Evolutionary conservation across 2,329 filamentous ascomycete species (phyloP).

Genomic region (Acephala macrosclerotiorum): DNA sequence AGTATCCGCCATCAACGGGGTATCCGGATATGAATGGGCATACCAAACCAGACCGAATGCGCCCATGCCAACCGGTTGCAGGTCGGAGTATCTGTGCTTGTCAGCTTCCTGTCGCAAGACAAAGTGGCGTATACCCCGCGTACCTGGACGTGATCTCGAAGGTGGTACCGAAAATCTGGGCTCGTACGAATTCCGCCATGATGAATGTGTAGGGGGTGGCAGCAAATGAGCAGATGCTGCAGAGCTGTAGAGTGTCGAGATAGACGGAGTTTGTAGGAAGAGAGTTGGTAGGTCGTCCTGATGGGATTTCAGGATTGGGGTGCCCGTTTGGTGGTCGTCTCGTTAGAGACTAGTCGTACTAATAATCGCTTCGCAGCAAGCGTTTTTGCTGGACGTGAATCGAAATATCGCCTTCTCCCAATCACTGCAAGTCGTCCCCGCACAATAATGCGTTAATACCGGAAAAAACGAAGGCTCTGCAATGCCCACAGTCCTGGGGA

Average conservation of each 20-base stretch:
- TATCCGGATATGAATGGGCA: constrained; percentile 40
- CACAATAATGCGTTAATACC: neutral
- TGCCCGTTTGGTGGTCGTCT: constrained; percentile 10
- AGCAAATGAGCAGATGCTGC: constrained; percentile 2
- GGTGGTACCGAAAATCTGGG: constrained; percentile 98
- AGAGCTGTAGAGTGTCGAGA: neutral
- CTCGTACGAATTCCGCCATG: constrained; percentile 99
- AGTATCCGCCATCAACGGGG: constrained; percentile 23
- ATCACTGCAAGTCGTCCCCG: neutral
- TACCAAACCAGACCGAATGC: constrained; percentile 99
- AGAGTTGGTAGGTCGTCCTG: neutral
- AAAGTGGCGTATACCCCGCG: constrained; percentile 30
- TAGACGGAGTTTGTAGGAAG: neutral
- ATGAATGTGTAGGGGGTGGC: constrained; percentile 47
- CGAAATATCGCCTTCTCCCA: neutral
- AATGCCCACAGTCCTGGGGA: neutral
- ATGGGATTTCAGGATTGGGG: constrained; percentile 17
- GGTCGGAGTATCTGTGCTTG: constrained; percentile 83
- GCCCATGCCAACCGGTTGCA: constrained; percentile 99
- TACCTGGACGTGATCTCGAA: constrained; percentile 99
- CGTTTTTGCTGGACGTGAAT: neutral
- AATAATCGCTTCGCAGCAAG: constrained; percentile 24
- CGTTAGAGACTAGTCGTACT: constrained; percentile 16
- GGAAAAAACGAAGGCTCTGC: neutral
- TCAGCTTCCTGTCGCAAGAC: constrained; percentile 30